Base-by-base conservation (phyloP, 768 basidiomycete species). In the Symmetrospora coprosmae region DNA sequence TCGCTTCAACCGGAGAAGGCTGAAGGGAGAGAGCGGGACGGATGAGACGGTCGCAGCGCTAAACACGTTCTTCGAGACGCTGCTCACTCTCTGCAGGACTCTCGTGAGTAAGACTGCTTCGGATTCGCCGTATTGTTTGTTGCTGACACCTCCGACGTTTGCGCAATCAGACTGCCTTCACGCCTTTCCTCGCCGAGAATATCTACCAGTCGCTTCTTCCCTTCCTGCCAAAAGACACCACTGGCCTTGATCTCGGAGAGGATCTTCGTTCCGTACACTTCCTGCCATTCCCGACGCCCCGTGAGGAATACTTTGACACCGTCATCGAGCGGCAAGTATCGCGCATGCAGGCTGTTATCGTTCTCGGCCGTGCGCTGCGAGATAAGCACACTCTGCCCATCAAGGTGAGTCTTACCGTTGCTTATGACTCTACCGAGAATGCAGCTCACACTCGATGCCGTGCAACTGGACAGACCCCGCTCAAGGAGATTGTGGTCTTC, bases 141-240 rank as follows among this genome's bases (percentile, higher is more conserved):
- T 45, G 9, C 14, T 23, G 13, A 21, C 27, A 19, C 25, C 13
- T 39, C 19, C 16, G 30, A 30, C 19, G 6, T 31, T 50, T 28
- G 13, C 47, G 53, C 49, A 31, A 16, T 1, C 66, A 92, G 91
- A 92, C 92, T 0, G 91, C 94, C 7, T 99, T 94, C 74, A 96
- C 91, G 8, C 94, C 94, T 0, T 97, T 96, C 81, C 76, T 97
- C 71, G 91, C 90, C 6, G 94, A 99, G 74, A 94, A 84, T 73
- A 77, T 97, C 62, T 97, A 96, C 73, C 94, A 97, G 71, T 81
- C 86, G 33, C 78, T 97, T 38, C 81, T 82, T 45, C 76, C 76
- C n/a, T 92, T 81, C 76, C 85, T 92, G 65, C 87, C 89, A 0
- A 81, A 82, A 62, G 80, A 86, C 65, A 78, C 81, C 19, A 71